These are phyloP conservation scores for Claviceps spartinae DNA, from an alignment of 2,329 filamentous ascomycete genomes.

Conservation along the genomic window DNA sequence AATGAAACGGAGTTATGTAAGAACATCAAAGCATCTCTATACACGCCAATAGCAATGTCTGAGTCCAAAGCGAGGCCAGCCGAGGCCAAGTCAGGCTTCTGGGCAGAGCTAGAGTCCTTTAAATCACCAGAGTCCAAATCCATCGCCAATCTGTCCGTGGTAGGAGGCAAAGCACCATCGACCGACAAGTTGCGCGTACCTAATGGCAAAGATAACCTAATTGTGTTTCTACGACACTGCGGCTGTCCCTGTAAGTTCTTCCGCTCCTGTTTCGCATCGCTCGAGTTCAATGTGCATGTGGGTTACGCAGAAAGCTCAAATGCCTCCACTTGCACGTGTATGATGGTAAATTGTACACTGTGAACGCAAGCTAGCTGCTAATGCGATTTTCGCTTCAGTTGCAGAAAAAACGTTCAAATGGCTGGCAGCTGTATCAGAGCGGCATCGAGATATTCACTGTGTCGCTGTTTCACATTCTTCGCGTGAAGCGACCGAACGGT, in stretches of 20 bases:
- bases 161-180: conserved; percentile 43
- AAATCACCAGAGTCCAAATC: conserved; percentile 28
- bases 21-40: neutral
- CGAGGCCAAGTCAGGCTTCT: conserved; percentile 12
- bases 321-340: too few relatives aligned
- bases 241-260: conserved; percentile 53
- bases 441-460: conserved; percentile 38
- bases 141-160: conserved; percentile 32
- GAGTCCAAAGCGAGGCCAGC: neutral
- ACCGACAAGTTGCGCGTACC: conserved; percentile 39
- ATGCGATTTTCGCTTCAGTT: conserved; percentile 27
- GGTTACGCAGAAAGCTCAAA: too few relatives aligned
- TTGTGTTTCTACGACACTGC: conserved; percentile 60
- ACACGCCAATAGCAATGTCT: neutral
- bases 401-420: conserved; percentile 52
- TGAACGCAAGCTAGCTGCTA: too few relatives aligned
- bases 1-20: too few relatives aligned
- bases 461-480: conserved; percentile 50
- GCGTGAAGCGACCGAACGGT: conserved; percentile 37
- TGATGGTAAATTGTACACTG: too few relatives aligned
- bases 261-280: neutral
- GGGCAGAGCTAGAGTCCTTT: conserved; percentile 27
- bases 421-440: conserved; percentile 37
- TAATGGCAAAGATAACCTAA: conserved; percentile 40
- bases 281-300: too few relatives aligned